A percentile compares a stretch with the other conserved stretches of the same genome.
phyloP scores from a whole-genome alignment of 2,329 filamentous ascomycete species.

The Colletotrichum sp. region DNA sequence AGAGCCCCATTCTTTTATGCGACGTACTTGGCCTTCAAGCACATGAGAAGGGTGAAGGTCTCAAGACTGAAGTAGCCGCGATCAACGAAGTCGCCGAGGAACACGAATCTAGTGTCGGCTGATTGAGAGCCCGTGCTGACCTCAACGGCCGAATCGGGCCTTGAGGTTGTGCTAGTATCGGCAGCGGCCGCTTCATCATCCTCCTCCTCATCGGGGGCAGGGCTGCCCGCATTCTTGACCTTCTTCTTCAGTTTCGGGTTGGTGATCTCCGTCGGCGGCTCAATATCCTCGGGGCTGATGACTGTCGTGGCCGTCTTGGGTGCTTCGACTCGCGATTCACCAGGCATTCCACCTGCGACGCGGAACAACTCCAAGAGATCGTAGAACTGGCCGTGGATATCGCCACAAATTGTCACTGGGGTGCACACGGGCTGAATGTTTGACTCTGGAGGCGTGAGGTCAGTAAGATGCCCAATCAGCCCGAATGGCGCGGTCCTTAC shows the following conservation, averaged over 20 bases:
- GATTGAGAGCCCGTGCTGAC: slow-evolving; percentile 47
- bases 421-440: slow-evolving; percentile 99
- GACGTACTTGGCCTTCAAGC: slow-evolving; percentile 76
- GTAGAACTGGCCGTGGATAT: slow-evolving; percentile 99
- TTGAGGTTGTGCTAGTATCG: slow-evolving; percentile 37
- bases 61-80: slow-evolving; percentile 97
- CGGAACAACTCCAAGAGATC: slow-evolving; percentile 96
- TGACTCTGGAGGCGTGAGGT: slow-evolving; percentile 67
- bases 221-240: slow-evolving; percentile 69
- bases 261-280: slow-evolving; percentile 87
- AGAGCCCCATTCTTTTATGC: neutral
- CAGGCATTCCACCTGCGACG: slow-evolving; percentile 95
- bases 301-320: slow-evolving; percentile 73
- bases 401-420: slow-evolving; percentile 95
- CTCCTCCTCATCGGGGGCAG: slow-evolving; percentile 52
- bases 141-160: slow-evolving; percentile 35
- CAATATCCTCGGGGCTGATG: slow-evolving; percentile 90
- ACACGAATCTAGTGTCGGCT: slow-evolving; percentile 62
- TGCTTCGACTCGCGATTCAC: slow-evolving; percentile 73
- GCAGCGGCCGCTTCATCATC: slow-evolving; percentile 53
- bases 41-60: slow-evolving; percentile 96
- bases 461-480: neutral
- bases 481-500: slow-evolving; percentile 45
- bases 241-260: slow-evolving; percentile 88
- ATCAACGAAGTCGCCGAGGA: slow-evolving; percentile 91